Evolutionary conservation across 2,329 filamentous ascomycete species (phyloP).

Genomic region (Tolypocladium tropicale): DNA sequence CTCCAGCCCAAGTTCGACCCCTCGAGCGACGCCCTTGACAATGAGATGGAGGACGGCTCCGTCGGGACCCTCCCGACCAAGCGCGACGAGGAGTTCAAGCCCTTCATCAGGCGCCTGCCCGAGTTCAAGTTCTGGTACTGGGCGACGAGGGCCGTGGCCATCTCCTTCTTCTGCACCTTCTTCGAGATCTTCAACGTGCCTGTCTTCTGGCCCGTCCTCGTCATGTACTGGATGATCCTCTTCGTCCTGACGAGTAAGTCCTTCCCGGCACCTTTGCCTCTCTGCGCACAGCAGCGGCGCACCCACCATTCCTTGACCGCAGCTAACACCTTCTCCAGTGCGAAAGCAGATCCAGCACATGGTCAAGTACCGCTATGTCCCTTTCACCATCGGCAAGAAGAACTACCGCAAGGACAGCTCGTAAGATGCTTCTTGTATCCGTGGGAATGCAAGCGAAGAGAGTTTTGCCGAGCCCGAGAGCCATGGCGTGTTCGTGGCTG

Average conservation of each 20-base stretch:
- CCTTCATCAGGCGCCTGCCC: conserved; percentile 89
- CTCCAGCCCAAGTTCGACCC: conserved; percentile 98
- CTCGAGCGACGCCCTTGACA: conserved; percentile 80
- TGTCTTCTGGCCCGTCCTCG: conserved; percentile 97
- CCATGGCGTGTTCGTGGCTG: neutral
- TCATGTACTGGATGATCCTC: conserved; percentile 97
- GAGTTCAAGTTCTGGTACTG: conserved; percentile 99
- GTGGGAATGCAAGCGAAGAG: neutral
- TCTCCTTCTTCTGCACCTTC: conserved; percentile 84
- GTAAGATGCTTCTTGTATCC: conserved; percentile 9
- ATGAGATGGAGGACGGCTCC: conserved; percentile 90
- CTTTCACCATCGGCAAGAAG: conserved; percentile 85
- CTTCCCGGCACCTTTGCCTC: neutral
- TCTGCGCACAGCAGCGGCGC: neutral
- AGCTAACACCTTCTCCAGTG: conserved; percentile 51
- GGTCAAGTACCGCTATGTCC: conserved; percentile 99
- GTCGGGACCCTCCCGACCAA: conserved; percentile 80
- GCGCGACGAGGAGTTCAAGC: conserved; percentile 93
- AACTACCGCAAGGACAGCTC: conserved; percentile 60
- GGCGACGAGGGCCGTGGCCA: conserved; percentile 74
- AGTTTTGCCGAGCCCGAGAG: neutral
- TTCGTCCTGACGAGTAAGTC: conserved; percentile 87
- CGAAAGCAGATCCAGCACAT: conserved; percentile 99
- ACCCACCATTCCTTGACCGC: neutral
- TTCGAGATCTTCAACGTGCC: conserved; percentile 92